Percentiles rank a stretch among this genome's conserved stretches.
Evolutionary conservation across 1,139 yeast genomes (phyloP).

Genomic region (Eremothecium gossypii): DNA sequence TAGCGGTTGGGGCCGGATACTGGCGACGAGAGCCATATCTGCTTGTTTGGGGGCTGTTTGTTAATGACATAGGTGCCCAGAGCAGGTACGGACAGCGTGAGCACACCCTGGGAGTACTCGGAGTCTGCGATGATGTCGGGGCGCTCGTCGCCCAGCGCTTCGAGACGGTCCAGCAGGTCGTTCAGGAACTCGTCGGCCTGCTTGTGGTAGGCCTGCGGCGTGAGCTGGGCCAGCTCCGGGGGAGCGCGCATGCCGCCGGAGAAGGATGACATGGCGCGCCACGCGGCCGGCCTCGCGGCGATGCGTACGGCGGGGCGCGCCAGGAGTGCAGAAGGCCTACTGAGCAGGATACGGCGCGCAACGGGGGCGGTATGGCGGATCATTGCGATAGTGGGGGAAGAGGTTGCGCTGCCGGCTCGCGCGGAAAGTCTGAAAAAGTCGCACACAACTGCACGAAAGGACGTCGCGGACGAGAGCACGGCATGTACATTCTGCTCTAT

Average conservation of each 20-base stretch:
- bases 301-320: too few species aligned
- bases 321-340: too few species aligned
- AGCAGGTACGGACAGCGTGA: slow-evolving; percentile 58
- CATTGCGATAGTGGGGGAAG: too few species aligned
- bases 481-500: background rate
- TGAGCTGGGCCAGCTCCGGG: slow-evolving; percentile 18
- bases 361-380: too few species aligned
- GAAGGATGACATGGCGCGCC: too few species aligned
- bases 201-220: slow-evolving; percentile 45
- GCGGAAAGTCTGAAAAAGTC: too few species aligned
- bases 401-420: too few species aligned
- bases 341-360: too few species aligned
- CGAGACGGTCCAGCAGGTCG: slow-evolving; percentile 51
- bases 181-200: slow-evolving; percentile 59
- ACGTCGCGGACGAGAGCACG: too few species aligned
- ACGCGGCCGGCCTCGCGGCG: too few species aligned
- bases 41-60: slow-evolving; percentile 90
- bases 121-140: slow-evolving; percentile 52
- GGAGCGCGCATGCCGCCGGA: background rate
- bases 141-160: slow-evolving; percentile 46
- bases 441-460: too few species aligned
- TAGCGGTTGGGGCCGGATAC: slow-evolving; percentile 82
- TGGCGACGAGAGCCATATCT: slow-evolving; percentile 88
- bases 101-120: slow-evolving; percentile 78
- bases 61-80: slow-evolving; percentile 80